A percentile compares a stretch with the other conserved stretches of the same genome.
phyloP scores from a whole-genome alignment of 1,284 basidiomycete species.

The Schizophyllum commune region DNA sequence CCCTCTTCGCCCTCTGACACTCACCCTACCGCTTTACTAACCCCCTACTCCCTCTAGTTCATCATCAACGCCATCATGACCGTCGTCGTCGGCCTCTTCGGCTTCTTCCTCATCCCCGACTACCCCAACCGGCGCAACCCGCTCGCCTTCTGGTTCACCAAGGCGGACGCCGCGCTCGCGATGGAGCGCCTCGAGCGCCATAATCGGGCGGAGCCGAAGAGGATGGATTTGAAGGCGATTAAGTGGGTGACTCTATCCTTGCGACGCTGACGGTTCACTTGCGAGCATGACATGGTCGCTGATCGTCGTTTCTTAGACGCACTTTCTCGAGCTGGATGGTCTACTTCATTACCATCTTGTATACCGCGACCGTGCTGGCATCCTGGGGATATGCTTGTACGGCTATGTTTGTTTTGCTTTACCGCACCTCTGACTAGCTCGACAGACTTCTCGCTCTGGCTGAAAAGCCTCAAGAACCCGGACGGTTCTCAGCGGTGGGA shows the following conservation, averaged over 20 bases:
- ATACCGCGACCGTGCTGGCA: slow-evolving; percentile 10
- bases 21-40: background rate
- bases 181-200: slow-evolving; percentile 11
- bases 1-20: too few relatives aligned
- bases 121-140: slow-evolving; percentile 11
- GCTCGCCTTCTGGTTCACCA: slow-evolving; percentile 11
- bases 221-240: slow-evolving; percentile 5
- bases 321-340: slow-evolving; percentile 7
- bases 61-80: slow-evolving; percentile 12
- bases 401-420: too few relatives aligned
- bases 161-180: slow-evolving; percentile 8
- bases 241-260: too few relatives aligned
- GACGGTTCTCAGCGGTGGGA: slow-evolving; percentile 11
- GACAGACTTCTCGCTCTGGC: slow-evolving; percentile 12
- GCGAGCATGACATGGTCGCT: too few relatives aligned
- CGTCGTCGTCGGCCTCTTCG: slow-evolving; percentile 5
- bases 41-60: background rate
- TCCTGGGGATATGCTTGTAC: slow-evolving; percentile 12
- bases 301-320: too few relatives aligned
- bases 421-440: too few relatives aligned
- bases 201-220: slow-evolving; percentile 7
- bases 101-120: slow-evolving; percentile 9
- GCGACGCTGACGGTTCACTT: too few relatives aligned
- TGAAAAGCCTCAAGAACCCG: slow-evolving; percentile 10
- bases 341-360: slow-evolving; percentile 11